Evolutionary conservation across 139 green algal species (phyloP).

Genomic region (Dunaliella sp.): DNA sequence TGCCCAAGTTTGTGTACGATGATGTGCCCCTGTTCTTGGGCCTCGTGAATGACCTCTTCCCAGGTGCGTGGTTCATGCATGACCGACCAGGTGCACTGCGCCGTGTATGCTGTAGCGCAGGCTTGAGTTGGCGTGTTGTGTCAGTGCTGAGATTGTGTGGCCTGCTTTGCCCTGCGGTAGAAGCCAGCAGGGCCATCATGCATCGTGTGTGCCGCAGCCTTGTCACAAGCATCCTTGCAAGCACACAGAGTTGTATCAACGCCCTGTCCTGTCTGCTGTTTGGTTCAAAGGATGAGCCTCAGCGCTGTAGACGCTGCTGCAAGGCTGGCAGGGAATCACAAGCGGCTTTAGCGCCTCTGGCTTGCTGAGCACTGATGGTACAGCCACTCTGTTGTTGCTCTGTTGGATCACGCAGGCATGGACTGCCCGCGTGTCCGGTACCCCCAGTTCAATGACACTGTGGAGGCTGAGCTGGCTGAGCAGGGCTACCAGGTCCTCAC

Average conservation of each 20-base stretch:
- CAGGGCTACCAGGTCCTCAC: conserved; percentile 67
- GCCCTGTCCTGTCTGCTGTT: too few relatives aligned
- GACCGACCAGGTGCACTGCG: neutral
- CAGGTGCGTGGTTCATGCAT: conserved; percentile 21
- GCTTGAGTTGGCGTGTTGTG: too few relatives aligned
- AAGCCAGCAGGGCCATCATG: too few relatives aligned
- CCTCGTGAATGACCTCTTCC: conserved; percentile 73
- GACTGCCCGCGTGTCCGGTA: conserved; percentile 76
- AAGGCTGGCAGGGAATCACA: neutral
- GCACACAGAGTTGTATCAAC: too few relatives aligned
- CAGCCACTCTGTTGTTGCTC: too few relatives aligned
- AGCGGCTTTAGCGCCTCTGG: neutral
- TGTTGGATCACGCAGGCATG: conserved; percentile 61
- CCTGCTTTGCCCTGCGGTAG: too few relatives aligned
- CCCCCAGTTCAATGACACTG: conserved; percentile 76
- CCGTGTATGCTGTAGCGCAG: neutral
- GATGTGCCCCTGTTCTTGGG: conserved; percentile 86
- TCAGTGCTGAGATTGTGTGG: too few relatives aligned
- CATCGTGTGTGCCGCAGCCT: neutral
- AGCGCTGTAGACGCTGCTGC: neutral
- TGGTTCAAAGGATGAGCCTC: too few relatives aligned
- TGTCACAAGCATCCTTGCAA: too few relatives aligned
- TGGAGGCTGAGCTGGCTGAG: conserved; percentile 77
- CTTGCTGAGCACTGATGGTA: neutral
- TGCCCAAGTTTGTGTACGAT: conserved; percentile 88